Evolutionary conservation across 768 basidiomycete species (phyloP).

Genomic region (Inosperma sp.): DNA sequence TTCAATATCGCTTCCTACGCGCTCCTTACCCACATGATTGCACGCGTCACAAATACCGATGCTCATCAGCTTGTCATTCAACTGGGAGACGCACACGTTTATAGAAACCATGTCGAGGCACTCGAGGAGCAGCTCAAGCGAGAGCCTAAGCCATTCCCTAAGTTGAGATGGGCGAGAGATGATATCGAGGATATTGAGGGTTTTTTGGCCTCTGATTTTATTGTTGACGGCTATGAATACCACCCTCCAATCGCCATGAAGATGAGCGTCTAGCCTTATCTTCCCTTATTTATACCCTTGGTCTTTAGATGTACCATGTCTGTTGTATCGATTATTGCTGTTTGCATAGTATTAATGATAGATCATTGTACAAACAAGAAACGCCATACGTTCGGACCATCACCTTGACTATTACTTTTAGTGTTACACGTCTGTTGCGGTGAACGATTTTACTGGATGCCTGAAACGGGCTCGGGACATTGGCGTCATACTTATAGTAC

Average conservation of each 20-base stretch:
- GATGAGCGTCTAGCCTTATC: constrained; percentile 89
- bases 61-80: constrained; percentile 91
- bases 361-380: too few species aligned
- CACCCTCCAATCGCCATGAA: constrained; percentile 88
- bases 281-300: too few species aligned
- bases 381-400: too few species aligned
- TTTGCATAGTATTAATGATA: too few species aligned
- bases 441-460: too few species aligned
- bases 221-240: constrained; percentile 82
- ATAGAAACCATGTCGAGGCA: constrained; percentile 87
- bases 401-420: too few species aligned
- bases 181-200: constrained; percentile 71
- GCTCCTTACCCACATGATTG: constrained; percentile 95
- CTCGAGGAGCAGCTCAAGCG: constrained; percentile 76
- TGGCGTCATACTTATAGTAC: not conserved
- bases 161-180: constrained; percentile 63
- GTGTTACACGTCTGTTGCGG: too few species aligned
- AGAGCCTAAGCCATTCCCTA: constrained; percentile 80
- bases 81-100: constrained; percentile 97
- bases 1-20: constrained; percentile 99
- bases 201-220: constrained; percentile 74
- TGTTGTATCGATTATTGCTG: too few species aligned
- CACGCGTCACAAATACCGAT: constrained; percentile 81
- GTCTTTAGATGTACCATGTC: too few species aligned
- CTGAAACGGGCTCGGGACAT: not conserved